Evolutionary conservation across 1,284 basidiomycete species (phyloP), one percentile per base, ranked within the genome.

Genomic region (Sutorius eximius): DNA sequence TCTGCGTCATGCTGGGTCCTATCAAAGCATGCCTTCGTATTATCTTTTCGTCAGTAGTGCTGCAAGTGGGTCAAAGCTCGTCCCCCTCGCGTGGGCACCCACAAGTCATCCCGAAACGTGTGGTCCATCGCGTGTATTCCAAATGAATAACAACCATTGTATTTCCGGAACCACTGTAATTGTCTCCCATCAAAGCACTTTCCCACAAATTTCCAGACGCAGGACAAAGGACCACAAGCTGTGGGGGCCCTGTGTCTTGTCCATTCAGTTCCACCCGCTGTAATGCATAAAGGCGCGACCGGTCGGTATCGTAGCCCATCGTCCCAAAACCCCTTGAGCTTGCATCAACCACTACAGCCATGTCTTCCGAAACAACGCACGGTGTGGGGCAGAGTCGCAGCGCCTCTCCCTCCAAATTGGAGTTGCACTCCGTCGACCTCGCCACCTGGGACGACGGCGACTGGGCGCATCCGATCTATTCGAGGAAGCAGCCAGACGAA

Each of bases 401-500:
- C n/a, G 33, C 51, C 4, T 18, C 29, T 29, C 38, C 54, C 27
- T 49, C 41, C 12, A 48, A 12, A 24, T 15, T 46, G 20, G 57
- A 63, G 32, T n/a, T 70, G 20, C 45, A 47, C 24, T 27, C 57
- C 16, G 64, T 69, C 24, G 57, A 72, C 51, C 61, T 71, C 16
- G 12, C 57, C 32, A 59, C 59, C 11, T 69, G 66, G 66, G 55
- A 69, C 15, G 67, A 71, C 22, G 57, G 64, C 3, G 4, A 27
- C 13, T 71, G 67, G 59, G 46, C 48, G n/a, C 32, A 55, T 27
- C 24, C 49, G 3, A 11, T 52, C n/a, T 70, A 52, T 37, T 34
- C 40, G 33, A 72, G 71, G 48, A 65, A 62, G 11, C 68, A 73
- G 41, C 76, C 81, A n/a, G 62, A 68, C 24, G 73, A 77, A 53